Conservation (phyloP, 1,284 basidiomycete species). For the Earliella scabrosa region DNA sequence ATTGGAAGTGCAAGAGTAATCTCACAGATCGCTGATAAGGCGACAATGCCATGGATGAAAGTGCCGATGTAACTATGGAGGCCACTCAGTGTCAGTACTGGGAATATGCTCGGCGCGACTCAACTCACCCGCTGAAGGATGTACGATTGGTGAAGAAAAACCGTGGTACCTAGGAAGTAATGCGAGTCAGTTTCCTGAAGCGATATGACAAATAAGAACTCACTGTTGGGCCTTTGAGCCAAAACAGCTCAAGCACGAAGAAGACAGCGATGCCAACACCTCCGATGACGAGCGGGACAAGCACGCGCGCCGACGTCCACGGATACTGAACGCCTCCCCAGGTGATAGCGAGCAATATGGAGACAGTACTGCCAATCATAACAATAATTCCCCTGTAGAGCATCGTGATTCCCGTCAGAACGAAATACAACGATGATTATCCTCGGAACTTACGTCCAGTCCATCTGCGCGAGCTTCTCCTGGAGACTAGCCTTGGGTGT, state of each 20-base stretch:
- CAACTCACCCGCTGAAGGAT: conserved; percentile 34
- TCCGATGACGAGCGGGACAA: conserved; percentile 26
- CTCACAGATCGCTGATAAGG: conserved; percentile 10
- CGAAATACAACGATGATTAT: no score
- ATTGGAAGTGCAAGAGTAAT: background rate
- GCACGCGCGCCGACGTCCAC: conserved; percentile 23
- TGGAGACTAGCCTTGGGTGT: conserved; percentile 31
- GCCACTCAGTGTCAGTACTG: no score
- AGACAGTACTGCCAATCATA: background rate
- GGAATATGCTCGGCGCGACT: no score
- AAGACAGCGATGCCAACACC: conserved; percentile 12
- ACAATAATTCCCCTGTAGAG: background rate
- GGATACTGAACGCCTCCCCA: conserved; percentile 26
- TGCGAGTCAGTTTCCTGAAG: no score
- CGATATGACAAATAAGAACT: no score
- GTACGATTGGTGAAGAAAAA: conserved; percentile 35
- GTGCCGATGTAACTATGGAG: conserved; percentile 31
- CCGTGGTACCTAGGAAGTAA: conserved; percentile 37
- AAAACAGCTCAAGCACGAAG: conserved; percentile 19
- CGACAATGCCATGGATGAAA: conserved; percentile 19
- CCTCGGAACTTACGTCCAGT: conserved; percentile 45
- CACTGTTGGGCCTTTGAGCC: conserved; percentile 15
- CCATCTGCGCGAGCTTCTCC: conserved; percentile 37
- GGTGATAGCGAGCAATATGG: conserved; percentile 1
- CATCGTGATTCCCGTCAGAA: background rate